phyloP scores from a whole-genome alignment of 139 green algal species.

The Cymbomonas tetramitiformis region DNA sequence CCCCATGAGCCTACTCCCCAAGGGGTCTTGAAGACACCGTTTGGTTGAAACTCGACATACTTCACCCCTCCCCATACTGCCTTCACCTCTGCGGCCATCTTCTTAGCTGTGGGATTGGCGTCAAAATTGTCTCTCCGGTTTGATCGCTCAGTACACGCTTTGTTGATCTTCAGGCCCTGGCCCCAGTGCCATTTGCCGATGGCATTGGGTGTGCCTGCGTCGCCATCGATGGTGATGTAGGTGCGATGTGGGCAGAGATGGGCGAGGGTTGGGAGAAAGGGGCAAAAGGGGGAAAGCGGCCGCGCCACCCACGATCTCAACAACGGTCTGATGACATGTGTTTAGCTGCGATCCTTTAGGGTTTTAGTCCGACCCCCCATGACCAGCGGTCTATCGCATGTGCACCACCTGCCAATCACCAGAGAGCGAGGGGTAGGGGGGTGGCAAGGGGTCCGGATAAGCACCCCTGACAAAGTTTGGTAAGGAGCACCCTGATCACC shows the following conservation, averaged over 20 bases:
- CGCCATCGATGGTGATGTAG: slow-evolving; percentile 11
- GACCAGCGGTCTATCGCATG: too few relatives aligned
- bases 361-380: not conserved
- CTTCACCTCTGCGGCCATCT: not conserved
- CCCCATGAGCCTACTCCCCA: slow-evolving; percentile 9
- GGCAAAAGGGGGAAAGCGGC: not conserved
- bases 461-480: too few relatives aligned
- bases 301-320: too few relatives aligned
- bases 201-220: slow-evolving; percentile 1
- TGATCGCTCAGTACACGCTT: not conserved
- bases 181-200: slow-evolving; percentile 12
- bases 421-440: too few relatives aligned
- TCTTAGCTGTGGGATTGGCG: not conserved
- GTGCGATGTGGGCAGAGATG: not conserved
- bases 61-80: not conserved
- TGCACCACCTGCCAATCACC: too few relatives aligned
- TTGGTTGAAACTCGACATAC: not conserved
- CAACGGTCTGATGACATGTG: not conserved
- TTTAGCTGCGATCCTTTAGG: not conserved
- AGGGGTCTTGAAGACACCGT: slow-evolving; percentile 1
- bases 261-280: not conserved
- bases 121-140: not conserved
- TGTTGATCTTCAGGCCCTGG: not conserved
- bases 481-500: too few relatives aligned
- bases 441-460: too few relatives aligned